phyloP scores from a whole-genome alignment of 768 basidiomycete genomes.

The Pisolithus sp. region DNA sequence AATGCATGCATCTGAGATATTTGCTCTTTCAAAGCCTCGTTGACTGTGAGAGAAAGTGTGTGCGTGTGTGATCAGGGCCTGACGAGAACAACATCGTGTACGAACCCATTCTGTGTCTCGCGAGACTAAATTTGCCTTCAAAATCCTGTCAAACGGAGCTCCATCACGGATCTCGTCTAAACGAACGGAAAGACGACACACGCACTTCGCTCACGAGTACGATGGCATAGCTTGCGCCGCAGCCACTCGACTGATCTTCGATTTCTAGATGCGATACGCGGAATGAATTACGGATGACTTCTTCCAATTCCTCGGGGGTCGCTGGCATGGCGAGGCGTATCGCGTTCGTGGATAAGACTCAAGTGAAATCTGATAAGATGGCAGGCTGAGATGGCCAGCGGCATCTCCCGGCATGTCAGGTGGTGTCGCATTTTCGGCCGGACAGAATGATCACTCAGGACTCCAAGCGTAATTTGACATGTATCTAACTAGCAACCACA shows the following conservation, averaged over 20 bases:
- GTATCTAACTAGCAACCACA: no score
- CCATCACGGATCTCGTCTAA: not conserved
- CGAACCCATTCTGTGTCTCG: constrained; percentile 64
- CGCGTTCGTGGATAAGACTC: not conserved
- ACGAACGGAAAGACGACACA: constrained; percentile 1
- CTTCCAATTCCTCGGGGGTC: constrained; percentile 48
- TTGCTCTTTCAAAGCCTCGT: constrained; percentile 65
- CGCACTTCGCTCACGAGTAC: constrained; percentile 71
- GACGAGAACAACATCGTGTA: constrained; percentile 2
- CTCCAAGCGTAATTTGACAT: no score
- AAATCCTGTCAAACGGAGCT: constrained; percentile 44
- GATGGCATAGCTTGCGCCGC: constrained; percentile 72
- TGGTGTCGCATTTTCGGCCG: no score
- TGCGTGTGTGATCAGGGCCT: not conserved
- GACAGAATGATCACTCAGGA: no score
- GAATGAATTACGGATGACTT: constrained; percentile 55
- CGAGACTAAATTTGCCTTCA: constrained; percentile 75
- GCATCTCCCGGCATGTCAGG: no score
- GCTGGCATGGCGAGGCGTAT: constrained; percentile 47
- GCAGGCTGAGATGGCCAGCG: no score
- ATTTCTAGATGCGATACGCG: constrained; percentile 66
- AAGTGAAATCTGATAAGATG: not conserved
- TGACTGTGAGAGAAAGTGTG: constrained; percentile 41
- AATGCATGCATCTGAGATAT: constrained; percentile 84
- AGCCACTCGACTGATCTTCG: constrained; percentile 72